phyloP scores from a whole-genome alignment of 2,329 filamentous ascomycete species.

The Fusarium sp. region DNA sequence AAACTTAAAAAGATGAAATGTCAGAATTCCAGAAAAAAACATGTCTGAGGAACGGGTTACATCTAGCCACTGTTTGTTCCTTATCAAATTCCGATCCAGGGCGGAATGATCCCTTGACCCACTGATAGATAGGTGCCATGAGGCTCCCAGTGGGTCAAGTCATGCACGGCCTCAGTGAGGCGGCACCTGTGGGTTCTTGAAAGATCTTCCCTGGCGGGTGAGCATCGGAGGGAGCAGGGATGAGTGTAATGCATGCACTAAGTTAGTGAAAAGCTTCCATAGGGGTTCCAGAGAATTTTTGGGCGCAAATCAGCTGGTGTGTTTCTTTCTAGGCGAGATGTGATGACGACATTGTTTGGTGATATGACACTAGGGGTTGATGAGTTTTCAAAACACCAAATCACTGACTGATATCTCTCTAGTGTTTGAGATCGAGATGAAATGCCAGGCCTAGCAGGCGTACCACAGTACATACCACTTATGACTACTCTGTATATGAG shows the following conservation, averaged over 20 bases:
- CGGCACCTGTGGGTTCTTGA: background rate
- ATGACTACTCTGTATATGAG: too few species aligned
- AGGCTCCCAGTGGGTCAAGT: conserved; percentile 10
- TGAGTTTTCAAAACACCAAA: background rate
- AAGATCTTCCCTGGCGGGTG: conserved; percentile 14
- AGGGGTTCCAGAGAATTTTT: background rate
- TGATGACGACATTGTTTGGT: conserved; percentile 9
- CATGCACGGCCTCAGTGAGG: conserved; percentile 16
- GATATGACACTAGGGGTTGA: background rate
- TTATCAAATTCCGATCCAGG: background rate
- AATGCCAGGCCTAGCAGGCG: background rate
- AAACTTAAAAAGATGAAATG: background rate
- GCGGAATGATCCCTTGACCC: conserved; percentile 3
- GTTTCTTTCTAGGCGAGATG: background rate
- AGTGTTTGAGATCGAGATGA: background rate
- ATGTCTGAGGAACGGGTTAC: background rate
- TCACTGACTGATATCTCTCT: background rate
- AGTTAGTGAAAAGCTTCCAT: background rate
- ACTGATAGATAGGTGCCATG: conserved; percentile 16
- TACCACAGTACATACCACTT: too few species aligned
- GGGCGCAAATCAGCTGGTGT: background rate
- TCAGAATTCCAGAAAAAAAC: background rate
- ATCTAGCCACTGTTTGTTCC: background rate
- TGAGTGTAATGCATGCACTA: conserved; percentile 1
- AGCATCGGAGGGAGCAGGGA: background rate